Evolutionary conservation across 495 filamentous ascomycete genomes (phyloP).

Genomic region (Penicillium paxilli): DNA sequence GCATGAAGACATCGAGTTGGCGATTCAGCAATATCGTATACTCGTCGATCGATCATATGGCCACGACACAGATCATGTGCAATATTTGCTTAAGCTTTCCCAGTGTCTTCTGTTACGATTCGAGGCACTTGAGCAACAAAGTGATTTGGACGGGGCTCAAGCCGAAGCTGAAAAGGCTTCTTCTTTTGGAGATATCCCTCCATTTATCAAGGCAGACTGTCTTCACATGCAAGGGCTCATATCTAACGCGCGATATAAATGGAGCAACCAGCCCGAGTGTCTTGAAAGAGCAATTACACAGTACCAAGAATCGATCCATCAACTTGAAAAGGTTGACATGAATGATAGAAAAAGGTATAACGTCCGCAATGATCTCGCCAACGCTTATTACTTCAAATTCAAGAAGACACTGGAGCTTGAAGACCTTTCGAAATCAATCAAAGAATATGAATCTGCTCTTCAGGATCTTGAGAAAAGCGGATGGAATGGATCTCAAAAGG

Average conservation of each 20-base stretch:
- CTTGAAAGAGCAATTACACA: not conserved
- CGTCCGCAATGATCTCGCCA: constrained; percentile 1
- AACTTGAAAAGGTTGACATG: not conserved
- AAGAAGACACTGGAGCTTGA: not conserved
- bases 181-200: not conserved
- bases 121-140: not conserved
- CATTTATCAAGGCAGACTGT: not conserved
- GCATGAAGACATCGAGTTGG: not conserved
- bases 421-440: not conserved
- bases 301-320: not conserved
- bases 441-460: not conserved
- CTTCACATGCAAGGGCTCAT: not conserved
- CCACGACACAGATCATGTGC: not conserved
- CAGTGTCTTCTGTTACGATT: not conserved
- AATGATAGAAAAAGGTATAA: not conserved
- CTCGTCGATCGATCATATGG: not conserved
- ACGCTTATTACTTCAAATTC: constrained; percentile 2
- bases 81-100: not conserved
- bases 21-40: not conserved
- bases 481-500: not conserved
- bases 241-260: not conserved
- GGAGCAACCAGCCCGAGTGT: not conserved
- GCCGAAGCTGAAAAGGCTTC: not conserved
- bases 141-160: not conserved
- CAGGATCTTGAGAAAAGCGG: not conserved